Percentiles rank a stretch among this genome's conserved stretches.
These are phyloP conservation scores for Leccinum broughii DNA, from an alignment of 768 basidiomycete species.

Conservation along the genomic window DNA sequence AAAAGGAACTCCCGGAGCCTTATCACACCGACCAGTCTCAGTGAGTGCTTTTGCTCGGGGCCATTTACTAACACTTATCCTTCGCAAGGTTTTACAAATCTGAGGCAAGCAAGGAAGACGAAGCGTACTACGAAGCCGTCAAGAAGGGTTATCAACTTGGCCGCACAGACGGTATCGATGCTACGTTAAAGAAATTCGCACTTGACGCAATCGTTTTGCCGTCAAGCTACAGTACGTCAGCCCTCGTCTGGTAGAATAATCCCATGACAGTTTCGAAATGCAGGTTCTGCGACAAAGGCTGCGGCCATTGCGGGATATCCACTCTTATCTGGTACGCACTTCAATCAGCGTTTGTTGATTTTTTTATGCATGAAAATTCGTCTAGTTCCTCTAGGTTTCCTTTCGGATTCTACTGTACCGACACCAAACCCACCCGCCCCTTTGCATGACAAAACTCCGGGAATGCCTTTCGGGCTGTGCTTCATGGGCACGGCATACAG, in stretches of 20 bases:
- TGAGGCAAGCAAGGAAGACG: constrained; percentile 27
- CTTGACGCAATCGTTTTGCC: constrained; percentile 57
- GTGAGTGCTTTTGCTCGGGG: constrained; percentile 20
- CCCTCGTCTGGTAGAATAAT: neutral
- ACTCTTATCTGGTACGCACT: constrained; percentile 31
- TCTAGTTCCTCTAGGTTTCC: constrained; percentile 43
- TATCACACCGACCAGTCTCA: constrained; percentile 37
- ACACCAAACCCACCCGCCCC: constrained; percentile 38
- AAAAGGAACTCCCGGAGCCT: constrained; percentile 44
- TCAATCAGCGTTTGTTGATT: neutral
- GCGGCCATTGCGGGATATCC: constrained; percentile 40
- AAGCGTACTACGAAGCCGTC: constrained; percentile 44
- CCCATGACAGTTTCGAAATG: neutral
- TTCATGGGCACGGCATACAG: constrained; percentile 48
- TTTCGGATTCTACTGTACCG: constrained; percentile 32
- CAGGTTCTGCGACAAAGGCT: constrained; percentile 30
- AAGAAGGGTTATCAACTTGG: constrained; percentile 48
- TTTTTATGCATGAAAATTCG: constrained; percentile 34
- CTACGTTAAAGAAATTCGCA: constrained; percentile 43
- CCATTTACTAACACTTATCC: neutral
- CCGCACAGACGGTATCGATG: constrained; percentile 54
- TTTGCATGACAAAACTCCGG: constrained; percentile 33
- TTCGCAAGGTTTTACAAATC: constrained; percentile 23
- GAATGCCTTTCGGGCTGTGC: constrained; percentile 43
- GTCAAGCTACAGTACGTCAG: constrained; percentile 16